Percentiles rank a stretch among this genome's conserved stretches.
Conservation (phyloP, 2,329 filamentous ascomycete genomes). For the Pestalotiopsis sp. region DNA sequence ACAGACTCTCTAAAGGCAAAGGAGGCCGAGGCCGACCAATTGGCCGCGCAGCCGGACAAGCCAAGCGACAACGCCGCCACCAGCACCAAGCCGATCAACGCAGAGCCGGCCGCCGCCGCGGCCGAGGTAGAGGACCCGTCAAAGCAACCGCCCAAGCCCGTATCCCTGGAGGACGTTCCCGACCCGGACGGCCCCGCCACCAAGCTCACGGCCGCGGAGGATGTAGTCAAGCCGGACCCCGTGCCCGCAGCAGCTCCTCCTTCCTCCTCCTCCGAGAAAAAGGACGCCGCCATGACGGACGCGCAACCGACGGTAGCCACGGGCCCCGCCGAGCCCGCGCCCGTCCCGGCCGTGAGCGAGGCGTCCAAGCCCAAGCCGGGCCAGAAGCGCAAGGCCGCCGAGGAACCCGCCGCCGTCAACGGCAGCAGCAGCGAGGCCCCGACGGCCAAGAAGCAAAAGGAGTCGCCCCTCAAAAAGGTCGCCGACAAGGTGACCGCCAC, state of each 20-base stretch:
- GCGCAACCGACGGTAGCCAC: neutral
- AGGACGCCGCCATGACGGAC: slow-evolving; percentile 1
- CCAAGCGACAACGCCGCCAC: slow-evolving; percentile 18
- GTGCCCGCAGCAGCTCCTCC: neutral
- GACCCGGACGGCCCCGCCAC: slow-evolving; percentile 25
- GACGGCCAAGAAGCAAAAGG: slow-evolving; percentile 43
- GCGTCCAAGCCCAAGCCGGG: slow-evolving; percentile 9
- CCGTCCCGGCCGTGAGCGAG: slow-evolving; percentile 4
- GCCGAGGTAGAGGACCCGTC: slow-evolving; percentile 20
- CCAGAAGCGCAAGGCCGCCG: slow-evolving; percentile 18
- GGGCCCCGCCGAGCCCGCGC: neutral
- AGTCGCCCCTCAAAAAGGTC: slow-evolving; percentile 23
- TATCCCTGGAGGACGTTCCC: slow-evolving; percentile 29
- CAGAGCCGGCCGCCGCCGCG: slow-evolving; percentile 13
- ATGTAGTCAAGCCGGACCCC: slow-evolving; percentile 20
- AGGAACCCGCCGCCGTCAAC: slow-evolving; percentile 15
- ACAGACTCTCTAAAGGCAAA: neutral
- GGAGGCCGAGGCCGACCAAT: slow-evolving; percentile 1
- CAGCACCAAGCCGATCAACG: slow-evolving; percentile 13
- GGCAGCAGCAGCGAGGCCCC: slow-evolving; percentile 26
- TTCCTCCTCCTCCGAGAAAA: neutral
- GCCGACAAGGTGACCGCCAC: slow-evolving; percentile 29
- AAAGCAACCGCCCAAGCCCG: slow-evolving; percentile 28
- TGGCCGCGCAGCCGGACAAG: slow-evolving; percentile 25
- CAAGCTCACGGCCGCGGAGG: slow-evolving; percentile 21